Conservation (phyloP, 2,329 filamentous ascomycete species). For the Ophiostoma sp. region DNA sequence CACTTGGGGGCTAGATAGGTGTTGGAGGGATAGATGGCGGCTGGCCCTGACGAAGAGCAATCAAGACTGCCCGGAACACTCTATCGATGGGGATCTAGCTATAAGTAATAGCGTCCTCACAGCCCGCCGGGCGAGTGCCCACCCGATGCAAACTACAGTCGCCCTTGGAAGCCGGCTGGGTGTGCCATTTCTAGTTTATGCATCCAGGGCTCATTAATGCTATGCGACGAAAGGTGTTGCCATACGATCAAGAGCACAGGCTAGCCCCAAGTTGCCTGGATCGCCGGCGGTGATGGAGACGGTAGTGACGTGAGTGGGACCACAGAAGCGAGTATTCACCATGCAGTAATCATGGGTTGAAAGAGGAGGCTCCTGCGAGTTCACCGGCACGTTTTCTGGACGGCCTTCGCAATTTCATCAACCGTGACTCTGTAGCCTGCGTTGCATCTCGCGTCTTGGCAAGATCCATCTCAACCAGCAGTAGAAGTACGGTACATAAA, state of each 20-base stretch:
- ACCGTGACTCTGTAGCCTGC: background rate
- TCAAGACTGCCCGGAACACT: no score
- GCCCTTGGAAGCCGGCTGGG: background rate
- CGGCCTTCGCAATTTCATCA: background rate
- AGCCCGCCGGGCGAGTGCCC: background rate
- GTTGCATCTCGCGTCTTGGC: slow-evolving; percentile 2
- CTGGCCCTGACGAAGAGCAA: background rate
- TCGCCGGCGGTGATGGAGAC: background rate
- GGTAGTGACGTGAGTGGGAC: background rate
- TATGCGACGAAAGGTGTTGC: no score
- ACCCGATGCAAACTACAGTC: background rate
- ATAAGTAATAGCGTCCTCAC: background rate
- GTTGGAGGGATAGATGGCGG: background rate
- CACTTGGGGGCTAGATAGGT: background rate
- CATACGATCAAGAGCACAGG: no score
- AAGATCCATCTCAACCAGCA: background rate
- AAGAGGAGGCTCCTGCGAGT: background rate
- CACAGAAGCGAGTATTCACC: background rate
- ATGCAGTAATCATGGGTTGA: background rate
- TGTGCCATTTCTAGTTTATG: background rate
- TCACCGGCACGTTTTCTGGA: background rate
- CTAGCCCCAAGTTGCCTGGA: background rate
- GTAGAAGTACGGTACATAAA: no score
- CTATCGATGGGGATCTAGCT: background rate
- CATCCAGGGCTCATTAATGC: background rate